Base-by-base conservation (phyloP, 352 stramenopile species). In the Elongisporangium undulatum region DNA sequence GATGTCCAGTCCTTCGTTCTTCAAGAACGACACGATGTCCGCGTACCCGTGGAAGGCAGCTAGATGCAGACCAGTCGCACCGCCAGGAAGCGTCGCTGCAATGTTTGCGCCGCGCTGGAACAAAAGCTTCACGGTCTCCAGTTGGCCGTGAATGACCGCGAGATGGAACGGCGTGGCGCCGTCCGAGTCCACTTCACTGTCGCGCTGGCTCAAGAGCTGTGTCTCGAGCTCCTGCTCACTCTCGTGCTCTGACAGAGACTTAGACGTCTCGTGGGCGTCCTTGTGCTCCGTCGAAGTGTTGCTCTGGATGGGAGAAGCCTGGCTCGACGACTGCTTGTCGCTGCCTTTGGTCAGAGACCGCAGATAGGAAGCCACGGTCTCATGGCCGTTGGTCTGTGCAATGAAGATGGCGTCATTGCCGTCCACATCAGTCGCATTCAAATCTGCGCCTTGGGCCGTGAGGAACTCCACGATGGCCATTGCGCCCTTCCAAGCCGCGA, bases 121-220 rank as follows among this genome's bases (percentile, higher is more conserved):
- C 23, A 89, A 62, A 57, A 79, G 62, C 53, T 74, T 69, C 48
- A 87, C 70, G 22, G 75, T 82, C 62, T 87, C 74, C 22, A 85
- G 61, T 60, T 89, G 79, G 15, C 77, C 79, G 62, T 88, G 74
- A 61, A 82, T 78, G 50, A 68, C 71, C 23, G 78, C 78, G 59
- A 88, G 71, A 56, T 85, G 77, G 55, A 88, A 59, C 49, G 75
- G 75, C 15, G 75, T 85, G 24, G 75, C 72, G 26, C 78, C 78
- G 23, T 82, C 72, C 17, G 68, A 61, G 39, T 71, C 65, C 7
- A 64, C 59, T 20, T 61, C 23, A 34, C 39, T 38, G 29, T 58
- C 52, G 22, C 41, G 19, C 16, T 26, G 57, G 1, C 23, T 49
- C 49, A 22, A 53, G 49, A 26, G 49, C 19, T 53, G 29, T 1